Percentiles rank a stretch among this genome's conserved stretches.
phyloP scores from a whole-genome alignment of 225 moss, liverwort and hornwort genomes.

The Pseudisothecium myosuroides region DNA sequence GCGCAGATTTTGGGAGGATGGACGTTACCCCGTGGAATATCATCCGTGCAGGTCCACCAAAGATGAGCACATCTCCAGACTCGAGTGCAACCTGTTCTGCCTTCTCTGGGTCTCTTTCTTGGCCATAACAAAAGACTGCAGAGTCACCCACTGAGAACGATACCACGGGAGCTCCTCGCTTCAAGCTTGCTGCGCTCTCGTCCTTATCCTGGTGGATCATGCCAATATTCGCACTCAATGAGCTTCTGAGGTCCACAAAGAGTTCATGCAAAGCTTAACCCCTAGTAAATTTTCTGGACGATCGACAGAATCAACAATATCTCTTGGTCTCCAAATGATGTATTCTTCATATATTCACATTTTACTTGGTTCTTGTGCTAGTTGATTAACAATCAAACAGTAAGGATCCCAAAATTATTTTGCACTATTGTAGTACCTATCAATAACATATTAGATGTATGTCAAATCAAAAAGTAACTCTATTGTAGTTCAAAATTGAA shows the following conservation, averaged over 20 bases:
- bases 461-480: background rate
- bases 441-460: background rate
- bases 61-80: slow-evolving; percentile 86
- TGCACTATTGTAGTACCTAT: background rate
- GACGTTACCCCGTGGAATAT: slow-evolving; percentile 64
- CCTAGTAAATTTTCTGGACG: background rate
- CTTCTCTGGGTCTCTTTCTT: slow-evolving; percentile 30
- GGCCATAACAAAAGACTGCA: slow-evolving; percentile 68
- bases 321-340: background rate
- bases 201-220: slow-evolving; percentile 69
- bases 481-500: background rate
- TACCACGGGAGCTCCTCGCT: slow-evolving; percentile 66
- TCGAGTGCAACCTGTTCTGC: slow-evolving; percentile 65
- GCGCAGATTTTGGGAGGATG: slow-evolving; percentile 52
- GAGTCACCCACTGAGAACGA: slow-evolving; percentile 92
- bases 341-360: background rate
- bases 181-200: slow-evolving; percentile 75
- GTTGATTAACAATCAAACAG: background rate
- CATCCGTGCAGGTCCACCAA: slow-evolving; percentile 85
- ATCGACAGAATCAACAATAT: background rate
- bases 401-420: background rate
- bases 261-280: background rate
- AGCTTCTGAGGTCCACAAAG: background rate
- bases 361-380: background rate
- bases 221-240: background rate